A percentile compares a stretch with the other conserved stretches of the same genome.
These are phyloP conservation scores for Schizophyllum amplum DNA, from an alignment of 1,284 basidiomycete species.

Conservation along the genomic window DNA sequence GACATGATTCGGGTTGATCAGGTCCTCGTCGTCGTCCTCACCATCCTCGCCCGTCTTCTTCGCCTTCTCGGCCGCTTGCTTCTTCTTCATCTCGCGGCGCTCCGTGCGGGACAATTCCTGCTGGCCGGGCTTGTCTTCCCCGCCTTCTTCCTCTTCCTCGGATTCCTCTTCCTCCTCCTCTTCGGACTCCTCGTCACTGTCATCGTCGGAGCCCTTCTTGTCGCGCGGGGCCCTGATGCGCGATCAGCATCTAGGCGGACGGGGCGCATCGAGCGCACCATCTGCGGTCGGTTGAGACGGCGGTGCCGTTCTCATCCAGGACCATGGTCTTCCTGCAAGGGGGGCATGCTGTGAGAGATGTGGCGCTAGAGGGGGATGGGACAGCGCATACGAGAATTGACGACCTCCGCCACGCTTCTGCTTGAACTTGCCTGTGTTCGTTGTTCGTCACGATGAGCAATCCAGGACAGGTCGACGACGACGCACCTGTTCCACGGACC, in stretches of 20 bases:
- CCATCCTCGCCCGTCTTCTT: conserved; percentile 28
- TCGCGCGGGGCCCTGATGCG: conserved; percentile 9
- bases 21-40: conserved; percentile 34
- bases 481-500: conserved; percentile 50
- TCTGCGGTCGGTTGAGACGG: conserved; percentile 39
- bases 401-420: conserved; percentile 82
- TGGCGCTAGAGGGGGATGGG: conserved; percentile 1
- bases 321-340: conserved; percentile 45
- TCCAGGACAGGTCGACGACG: neutral
- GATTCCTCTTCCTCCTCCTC: conserved; percentile 30
- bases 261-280: conserved; percentile 26
- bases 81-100: conserved; percentile 68
- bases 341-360: conserved; percentile 4
- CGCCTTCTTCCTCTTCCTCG: conserved; percentile 29
- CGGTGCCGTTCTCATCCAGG: conserved; percentile 54
- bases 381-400: conserved; percentile 52
- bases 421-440: conserved; percentile 71
- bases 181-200: conserved; percentile 25
- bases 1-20: conserved; percentile 67
- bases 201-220: conserved; percentile 24
- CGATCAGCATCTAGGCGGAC: conserved; percentile 8
- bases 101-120: conserved; percentile 57
- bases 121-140: conserved; percentile 26
- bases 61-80: conserved; percentile 40
- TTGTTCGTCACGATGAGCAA: conserved; percentile 1